Percentiles rank a stretch among this genome's conserved stretches.
Evolutionary conservation across 495 filamentous ascomycete genomes (phyloP).

Genomic region (Penicillium canescens): DNA sequence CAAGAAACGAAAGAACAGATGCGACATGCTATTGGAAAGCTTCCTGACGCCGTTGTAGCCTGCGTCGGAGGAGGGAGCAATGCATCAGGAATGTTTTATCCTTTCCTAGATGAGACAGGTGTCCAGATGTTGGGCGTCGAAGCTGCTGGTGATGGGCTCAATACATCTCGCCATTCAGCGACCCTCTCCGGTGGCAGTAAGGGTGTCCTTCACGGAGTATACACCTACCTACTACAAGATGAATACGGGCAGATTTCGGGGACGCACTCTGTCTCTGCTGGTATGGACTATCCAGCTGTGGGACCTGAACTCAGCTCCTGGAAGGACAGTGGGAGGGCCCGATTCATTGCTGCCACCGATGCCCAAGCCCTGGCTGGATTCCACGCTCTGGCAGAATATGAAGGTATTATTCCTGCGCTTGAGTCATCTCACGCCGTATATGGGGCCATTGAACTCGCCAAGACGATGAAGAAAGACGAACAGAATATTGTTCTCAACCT

Average conservation of each 20-base stretch:
- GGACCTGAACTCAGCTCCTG: constrained; percentile 84
- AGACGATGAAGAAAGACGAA: constrained; percentile 78
- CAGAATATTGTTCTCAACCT: constrained; percentile 89
- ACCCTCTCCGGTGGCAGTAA: constrained; percentile 80
- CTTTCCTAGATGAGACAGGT: constrained; percentile 76
- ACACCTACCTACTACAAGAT: constrained; percentile 89
- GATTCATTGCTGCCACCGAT: constrained; percentile 86
- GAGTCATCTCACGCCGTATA: constrained; percentile 85
- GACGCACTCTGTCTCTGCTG: constrained; percentile 92
- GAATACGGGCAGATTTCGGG: constrained; percentile 83
- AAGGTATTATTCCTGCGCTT: constrained; percentile 51
- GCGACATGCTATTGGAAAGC: constrained; percentile 71
- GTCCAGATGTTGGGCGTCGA: constrained; percentile 92
- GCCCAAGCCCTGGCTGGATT: constrained; percentile 78
- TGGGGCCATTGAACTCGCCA: constrained; percentile 83
- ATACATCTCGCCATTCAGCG: constrained; percentile 76
- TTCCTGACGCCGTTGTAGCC: constrained; percentile 92
- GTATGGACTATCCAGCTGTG: constrained; percentile 92
- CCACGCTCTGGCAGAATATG: constrained; percentile 73
- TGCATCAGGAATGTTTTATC: constrained; percentile 92
- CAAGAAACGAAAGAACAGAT: constrained; percentile 88
- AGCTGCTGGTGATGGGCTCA: constrained; percentile 69
- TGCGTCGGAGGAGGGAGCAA: constrained; percentile 93
- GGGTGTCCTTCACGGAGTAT: constrained; percentile 88
- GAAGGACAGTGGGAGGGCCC: constrained; percentile 83